These are phyloP conservation scores for Noccaea caerulescens DNA, from an alignment of 345 rosid genomes.

Conservation along the genomic window DNA sequence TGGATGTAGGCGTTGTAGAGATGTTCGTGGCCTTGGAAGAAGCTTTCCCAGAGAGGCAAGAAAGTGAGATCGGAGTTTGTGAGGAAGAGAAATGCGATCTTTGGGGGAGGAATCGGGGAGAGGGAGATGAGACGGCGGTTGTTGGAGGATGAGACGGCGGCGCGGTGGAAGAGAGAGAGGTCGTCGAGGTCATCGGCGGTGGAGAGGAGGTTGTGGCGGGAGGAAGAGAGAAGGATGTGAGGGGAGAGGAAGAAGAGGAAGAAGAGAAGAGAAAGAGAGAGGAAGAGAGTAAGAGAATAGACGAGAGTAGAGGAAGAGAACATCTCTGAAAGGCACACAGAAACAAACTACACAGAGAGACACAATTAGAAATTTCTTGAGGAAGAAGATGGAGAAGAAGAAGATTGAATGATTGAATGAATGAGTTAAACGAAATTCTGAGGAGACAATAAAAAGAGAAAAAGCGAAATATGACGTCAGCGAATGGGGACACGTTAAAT, in stretches of 20 bases:
- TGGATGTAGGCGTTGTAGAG: constrained; percentile 83
- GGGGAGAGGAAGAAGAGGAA: constrained; percentile 57
- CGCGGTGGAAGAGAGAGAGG: constrained; percentile 66
- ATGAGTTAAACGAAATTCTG: constrained; percentile 1
- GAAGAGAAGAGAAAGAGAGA: constrained; percentile 57
- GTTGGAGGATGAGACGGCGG: constrained; percentile 40
- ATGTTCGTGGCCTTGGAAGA: constrained; percentile 56
- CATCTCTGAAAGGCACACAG: constrained; percentile 46
- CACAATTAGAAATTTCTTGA: neutral
- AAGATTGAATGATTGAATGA: constrained; percentile 2
- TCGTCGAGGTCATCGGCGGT: constrained; percentile 64
- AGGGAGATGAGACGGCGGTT: constrained; percentile 43
- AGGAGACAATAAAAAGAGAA: constrained; percentile 10
- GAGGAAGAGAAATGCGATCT: constrained; percentile 91
- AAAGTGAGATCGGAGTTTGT: constrained; percentile 83
- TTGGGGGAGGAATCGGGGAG: constrained; percentile 58
- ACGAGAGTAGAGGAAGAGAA: constrained; percentile 58
- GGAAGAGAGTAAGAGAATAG: constrained; percentile 55
- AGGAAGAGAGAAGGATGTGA: constrained; percentile 53
- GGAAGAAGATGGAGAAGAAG: constrained; percentile 21
- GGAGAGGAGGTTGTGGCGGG: constrained; percentile 47
- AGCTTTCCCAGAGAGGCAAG: constrained; percentile 75
- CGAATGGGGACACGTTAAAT: constrained; percentile 36
- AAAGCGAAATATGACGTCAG: constrained; percentile 41
- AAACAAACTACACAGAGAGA: neutral